Conservation (phyloP, 1,284 basidiomycete genomes). For the Somion occarium region DNA sequence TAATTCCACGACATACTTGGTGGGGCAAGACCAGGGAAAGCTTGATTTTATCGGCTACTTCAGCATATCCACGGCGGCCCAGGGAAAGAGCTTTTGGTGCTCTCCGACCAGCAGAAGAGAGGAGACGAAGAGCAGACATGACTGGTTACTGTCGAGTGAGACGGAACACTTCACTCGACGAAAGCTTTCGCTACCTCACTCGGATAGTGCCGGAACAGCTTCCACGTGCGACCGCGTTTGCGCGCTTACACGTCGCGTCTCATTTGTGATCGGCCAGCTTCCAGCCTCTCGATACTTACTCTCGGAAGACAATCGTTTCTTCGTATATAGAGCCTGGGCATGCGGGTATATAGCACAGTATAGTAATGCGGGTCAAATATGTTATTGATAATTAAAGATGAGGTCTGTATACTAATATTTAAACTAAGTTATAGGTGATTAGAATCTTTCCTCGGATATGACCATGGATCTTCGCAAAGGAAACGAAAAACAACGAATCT, state of each 20-base stretch:
- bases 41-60: conserved; percentile 81
- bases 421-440: too few species aligned
- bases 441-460: too few species aligned
- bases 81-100: conserved; percentile 47
- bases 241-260: not conserved
- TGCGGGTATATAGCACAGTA: too few species aligned
- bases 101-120: conserved; percentile 59
- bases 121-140: conserved; percentile 75
- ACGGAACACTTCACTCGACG: conserved; percentile 4
- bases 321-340: too few species aligned
- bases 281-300: not conserved
- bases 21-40: conserved; percentile 91
- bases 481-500: too few species aligned
- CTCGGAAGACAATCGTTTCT: too few species aligned
- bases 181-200: not conserved
- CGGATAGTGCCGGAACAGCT: conserved; percentile 15
- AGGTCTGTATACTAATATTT: too few species aligned
- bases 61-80: conserved; percentile 82
- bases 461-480: too few species aligned
- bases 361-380: too few species aligned
- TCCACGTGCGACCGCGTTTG: too few species aligned
- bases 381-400: too few species aligned
- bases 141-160: conserved; percentile 14
- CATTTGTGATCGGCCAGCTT: not conserved
- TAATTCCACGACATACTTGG: conserved; percentile 57